Evolutionary conservation across 1,284 basidiomycete species (phyloP), one percentile per base, ranked within the genome.

Genomic region (Tylopilus sp.): DNA sequence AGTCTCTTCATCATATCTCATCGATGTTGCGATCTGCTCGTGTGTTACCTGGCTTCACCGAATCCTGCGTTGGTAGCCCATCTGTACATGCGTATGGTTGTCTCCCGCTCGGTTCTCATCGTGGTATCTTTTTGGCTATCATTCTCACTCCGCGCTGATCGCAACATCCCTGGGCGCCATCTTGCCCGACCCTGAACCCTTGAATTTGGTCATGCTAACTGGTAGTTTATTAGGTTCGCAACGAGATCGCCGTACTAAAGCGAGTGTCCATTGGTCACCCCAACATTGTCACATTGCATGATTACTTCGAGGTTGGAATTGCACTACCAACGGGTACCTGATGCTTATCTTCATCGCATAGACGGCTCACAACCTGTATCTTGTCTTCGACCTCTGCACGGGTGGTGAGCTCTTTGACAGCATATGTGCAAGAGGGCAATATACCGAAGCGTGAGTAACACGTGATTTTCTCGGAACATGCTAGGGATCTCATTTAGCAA

Each of bases 371-470:
- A 98, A 98, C 67, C 83, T 96, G 59, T 96, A 94, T 68, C 88
- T 99, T 55, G 90, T 91, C 61, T 98, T 97, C 69, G 96, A 98
- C 72, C 83, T 99, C 14, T 99, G 97, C 76, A 96, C 93, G 0
- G 96, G 96, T 46, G 97, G 96, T 40, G 96, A 99, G 74, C 85
- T 99, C 20, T 99, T 99, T 66, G 96, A 99, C 73, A 84, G 97
- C 47, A 99, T 99, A 77, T 99, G 96, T 69, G 93, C 95, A 25
- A 92, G 95, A 69, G 95, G 96, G 43, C 94, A 93, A 71, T 98
- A 98, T 74, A 95, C 94, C 69, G 95, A 98, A 72, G 85, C 86
- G 89, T 92, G 60, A 59, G 85, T 76, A 8, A 15, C 31, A 43
- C 49, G 51, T 10, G 8, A 17, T 46, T 40, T n/a, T 59, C 56